Evolutionary conservation across 2,329 filamentous ascomycete species (phyloP).

Genomic region (Colletotrichum liriopes): DNA sequence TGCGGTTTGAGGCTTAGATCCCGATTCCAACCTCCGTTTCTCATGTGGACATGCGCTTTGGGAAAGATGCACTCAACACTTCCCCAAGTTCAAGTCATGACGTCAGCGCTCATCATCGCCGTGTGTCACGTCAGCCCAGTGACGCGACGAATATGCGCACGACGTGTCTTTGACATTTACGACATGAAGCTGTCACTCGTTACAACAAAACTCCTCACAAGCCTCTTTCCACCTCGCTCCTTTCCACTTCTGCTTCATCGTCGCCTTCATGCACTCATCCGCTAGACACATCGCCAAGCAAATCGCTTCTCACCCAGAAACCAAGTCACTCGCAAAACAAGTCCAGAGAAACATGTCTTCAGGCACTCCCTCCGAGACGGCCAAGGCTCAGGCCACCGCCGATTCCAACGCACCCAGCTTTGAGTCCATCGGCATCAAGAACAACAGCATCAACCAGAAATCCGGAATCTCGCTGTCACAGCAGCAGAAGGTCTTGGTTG

Average conservation of each 20-base stretch:
- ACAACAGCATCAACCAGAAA: slow-evolving; percentile 67
- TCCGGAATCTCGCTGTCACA: slow-evolving; percentile 65
- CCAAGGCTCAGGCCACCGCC: slow-evolving; percentile 46
- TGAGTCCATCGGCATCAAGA: slow-evolving; percentile 61
- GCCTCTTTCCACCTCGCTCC: not conserved
- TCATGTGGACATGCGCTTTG: not conserved
- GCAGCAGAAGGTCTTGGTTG: slow-evolving; percentile 69
- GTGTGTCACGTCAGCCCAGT: slow-evolving; percentile 15
- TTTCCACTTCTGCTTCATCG: not conserved
- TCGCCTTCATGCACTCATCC: slow-evolving; percentile 32
- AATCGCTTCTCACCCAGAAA: slow-evolving; percentile 33
- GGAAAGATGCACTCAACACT: not conserved
- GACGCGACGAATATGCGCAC: slow-evolving; percentile 37
- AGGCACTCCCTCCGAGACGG: slow-evolving; percentile 48
- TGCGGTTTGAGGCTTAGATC: not conserved
- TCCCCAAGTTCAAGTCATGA: slow-evolving; percentile 33
- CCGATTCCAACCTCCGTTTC: not conserved
- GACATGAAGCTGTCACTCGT: not conserved
- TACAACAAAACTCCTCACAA: not conserved
- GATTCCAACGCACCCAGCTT: slow-evolving; percentile 44
- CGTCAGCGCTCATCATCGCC: slow-evolving; percentile 40
- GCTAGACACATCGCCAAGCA: slow-evolving; percentile 37
- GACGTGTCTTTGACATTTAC: slow-evolving; percentile 5
- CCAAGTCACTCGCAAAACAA: slow-evolving; percentile 36
- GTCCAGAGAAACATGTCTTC: slow-evolving; percentile 48